A percentile compares a stretch with the other conserved stretches of the same genome.
Conservation (phyloP, 345 rosid species). For the Hibiscus mutabilis region DNA sequence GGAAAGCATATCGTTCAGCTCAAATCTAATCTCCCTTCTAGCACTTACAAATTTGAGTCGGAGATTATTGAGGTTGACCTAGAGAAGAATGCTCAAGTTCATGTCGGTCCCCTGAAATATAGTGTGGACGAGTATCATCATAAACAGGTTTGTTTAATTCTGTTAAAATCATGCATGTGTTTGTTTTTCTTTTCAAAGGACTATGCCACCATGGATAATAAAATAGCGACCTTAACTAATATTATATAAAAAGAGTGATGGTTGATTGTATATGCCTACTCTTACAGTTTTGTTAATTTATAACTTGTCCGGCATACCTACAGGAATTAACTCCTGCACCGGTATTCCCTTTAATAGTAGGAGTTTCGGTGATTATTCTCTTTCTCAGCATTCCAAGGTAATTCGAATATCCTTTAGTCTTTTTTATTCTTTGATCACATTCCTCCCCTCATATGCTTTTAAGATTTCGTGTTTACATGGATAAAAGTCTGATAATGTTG, state of each 20-base stretch:
- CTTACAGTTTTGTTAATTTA: not conserved
- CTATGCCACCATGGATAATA: not conserved
- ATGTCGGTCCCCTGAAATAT: conserved; percentile 62
- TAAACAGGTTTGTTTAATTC: conserved; percentile 51
- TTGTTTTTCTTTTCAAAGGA: not conserved
- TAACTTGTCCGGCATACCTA: not conserved
- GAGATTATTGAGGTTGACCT: conserved; percentile 77
- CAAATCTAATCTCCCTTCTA: conserved; percentile 50
- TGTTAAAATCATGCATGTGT: not conserved
- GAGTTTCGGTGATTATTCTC: conserved; percentile 61
- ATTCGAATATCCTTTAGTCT: not conserved
- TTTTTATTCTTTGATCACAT: not conserved
- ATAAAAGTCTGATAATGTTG: not conserved
- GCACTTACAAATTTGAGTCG: conserved; percentile 53
- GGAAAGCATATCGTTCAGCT: conserved; percentile 71
- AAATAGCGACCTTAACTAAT: not conserved
- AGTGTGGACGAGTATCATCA: conserved; percentile 55
- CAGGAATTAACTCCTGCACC: conserved; percentile 94
- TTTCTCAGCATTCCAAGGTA: conserved; percentile 87
- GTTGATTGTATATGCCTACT: not conserved
- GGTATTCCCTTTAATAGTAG: conserved; percentile 64
- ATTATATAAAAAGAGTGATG: too few relatives aligned
- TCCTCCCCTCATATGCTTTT: not conserved
- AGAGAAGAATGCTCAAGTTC: conserved; percentile 51
- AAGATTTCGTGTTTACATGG: too few relatives aligned